phyloP scores from a whole-genome alignment of 257 asterid species.

The Solanum sejunctum region DNA sequence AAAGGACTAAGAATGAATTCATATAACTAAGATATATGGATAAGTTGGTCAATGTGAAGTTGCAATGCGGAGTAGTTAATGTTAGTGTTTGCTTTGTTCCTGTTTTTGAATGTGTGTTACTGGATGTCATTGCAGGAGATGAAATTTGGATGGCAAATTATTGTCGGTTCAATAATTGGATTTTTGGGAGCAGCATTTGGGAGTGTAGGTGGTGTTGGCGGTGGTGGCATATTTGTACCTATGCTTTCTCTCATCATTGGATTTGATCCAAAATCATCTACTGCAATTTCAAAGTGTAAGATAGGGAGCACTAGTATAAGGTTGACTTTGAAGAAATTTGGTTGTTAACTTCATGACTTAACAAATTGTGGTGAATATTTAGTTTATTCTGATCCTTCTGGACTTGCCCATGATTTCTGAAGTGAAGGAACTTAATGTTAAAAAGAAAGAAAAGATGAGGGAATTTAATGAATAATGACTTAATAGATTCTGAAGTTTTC shows the following conservation, averaged over 20 bases:
- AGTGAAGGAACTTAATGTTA: background rate
- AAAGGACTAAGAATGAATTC: background rate
- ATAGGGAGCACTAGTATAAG: background rate
- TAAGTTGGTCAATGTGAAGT: background rate
- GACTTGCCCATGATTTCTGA: background rate
- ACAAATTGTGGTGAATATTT: background rate
- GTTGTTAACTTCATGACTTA: background rate
- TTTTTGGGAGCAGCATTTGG: constrained; percentile 97
- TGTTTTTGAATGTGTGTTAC: background rate
- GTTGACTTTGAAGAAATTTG: background rate
- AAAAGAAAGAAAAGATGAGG: background rate
- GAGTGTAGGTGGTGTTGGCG: constrained; percentile 98
- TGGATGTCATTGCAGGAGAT: constrained; percentile 40
- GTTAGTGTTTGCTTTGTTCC: background rate
- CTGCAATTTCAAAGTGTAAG: constrained; percentile 97
- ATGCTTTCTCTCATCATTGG: constrained; percentile 86
- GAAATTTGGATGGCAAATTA: constrained; percentile 60
- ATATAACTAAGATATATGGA: background rate
- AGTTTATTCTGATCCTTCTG: background rate
- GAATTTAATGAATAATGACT: background rate
- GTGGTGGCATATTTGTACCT: constrained; percentile 95
- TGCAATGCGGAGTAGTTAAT: background rate
- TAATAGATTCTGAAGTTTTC: background rate
- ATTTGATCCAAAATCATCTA: constrained; percentile 86
- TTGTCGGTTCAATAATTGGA: constrained; percentile 74